Base-by-base conservation (phyloP, 2,329 filamentous ascomycete genomes). In the Aspergillus sp. region DNA sequence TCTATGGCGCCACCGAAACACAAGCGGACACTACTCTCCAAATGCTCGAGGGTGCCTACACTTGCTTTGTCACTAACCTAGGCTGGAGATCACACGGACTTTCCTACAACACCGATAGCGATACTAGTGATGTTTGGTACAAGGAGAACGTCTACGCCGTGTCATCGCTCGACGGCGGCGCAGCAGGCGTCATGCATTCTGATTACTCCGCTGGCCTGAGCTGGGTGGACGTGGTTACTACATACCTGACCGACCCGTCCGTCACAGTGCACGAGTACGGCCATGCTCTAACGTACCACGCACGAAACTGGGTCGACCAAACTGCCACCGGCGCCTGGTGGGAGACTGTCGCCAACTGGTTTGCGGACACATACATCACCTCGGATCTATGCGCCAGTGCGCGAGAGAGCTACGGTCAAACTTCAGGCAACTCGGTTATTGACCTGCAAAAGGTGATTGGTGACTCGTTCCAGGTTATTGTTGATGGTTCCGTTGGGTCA, bases 181-280 rank as follows among this genome's bases (percentile, higher is more conserved):
- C 61, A 1, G 61, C 61, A 1, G 61, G 58, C 3, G 61, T 63
- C 8, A 53, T 58, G 22, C 41, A 49, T 23, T 58, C 61, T 1
- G 61, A 63, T 2, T 41, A 46, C 2, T 25, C 11, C 7, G 28
- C 46, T 3, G 61, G 61, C 7, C 51, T 61, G 25, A 58, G 54
- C n/a, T 63, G 46, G n/a, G 43, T 63, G 5, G 38, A 63, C 8
- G 54, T 63, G 17, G 47, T 61, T 4, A 48, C 45, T 5, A 43
- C 25, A 1, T 63, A 34, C 13, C 43, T 61, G 1, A 43, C 61
- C 0, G 61, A 63, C 6, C 54, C 61, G 0, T 34, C 25, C 4
- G 54, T 63, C 7, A 61, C 59, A 6, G 61, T 63, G 1, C 61
- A 63, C 28, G 58, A 63, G 28, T 63, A 63, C 45, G 61, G 61